A percentile compares a stretch with the other conserved stretches of the same genome.
These are phyloP conservation scores for Boletus fagicola DNA, from an alignment of 768 basidiomycete genomes.

Conservation along the genomic window DNA sequence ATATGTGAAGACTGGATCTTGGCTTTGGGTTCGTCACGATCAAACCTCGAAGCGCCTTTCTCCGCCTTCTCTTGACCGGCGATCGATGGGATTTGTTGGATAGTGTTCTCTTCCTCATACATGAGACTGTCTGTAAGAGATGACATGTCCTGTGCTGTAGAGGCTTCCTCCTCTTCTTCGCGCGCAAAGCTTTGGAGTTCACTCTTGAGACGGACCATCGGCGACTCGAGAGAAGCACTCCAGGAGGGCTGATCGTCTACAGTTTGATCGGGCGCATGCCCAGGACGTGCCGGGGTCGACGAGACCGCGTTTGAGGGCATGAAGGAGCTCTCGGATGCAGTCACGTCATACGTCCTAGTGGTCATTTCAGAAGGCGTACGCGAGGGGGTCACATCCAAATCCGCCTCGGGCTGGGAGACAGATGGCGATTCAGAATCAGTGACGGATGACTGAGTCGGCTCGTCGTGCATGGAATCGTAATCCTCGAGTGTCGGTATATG, in stretches of 20 bases:
- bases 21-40: constrained; percentile 51
- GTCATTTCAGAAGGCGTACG: constrained; percentile 6
- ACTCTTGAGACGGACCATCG: constrained; percentile 63
- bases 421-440: constrained; percentile 15
- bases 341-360: constrained; percentile 34
- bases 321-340: constrained; percentile 69
- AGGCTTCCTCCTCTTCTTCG: constrained; percentile 38
- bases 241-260: constrained; percentile 58
- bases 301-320: constrained; percentile 70
- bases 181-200: constrained; percentile 55
- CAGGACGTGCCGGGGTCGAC: constrained; percentile 66
- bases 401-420: constrained; percentile 12
- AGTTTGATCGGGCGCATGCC: constrained; percentile 36
- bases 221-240: constrained; percentile 72
- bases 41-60: constrained; percentile 40
- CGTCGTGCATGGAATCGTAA: constrained; percentile 54
- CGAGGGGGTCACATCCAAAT: constrained; percentile 11
- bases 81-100: constrained; percentile 27
- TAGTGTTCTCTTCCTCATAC: constrained; percentile 30
- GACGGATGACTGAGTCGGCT: constrained; percentile 38
- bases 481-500: constrained; percentile 75
- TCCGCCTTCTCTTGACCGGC: constrained; percentile 46
- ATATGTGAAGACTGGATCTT: constrained; percentile 42
- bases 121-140: constrained; percentile 28
- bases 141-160: constrained; percentile 18